Evolutionary conservation across 2,329 filamentous ascomycete genomes (phyloP), one percentile per base, ranked within the genome.

Genomic region (Chalaropsis thielavioides): DNA sequence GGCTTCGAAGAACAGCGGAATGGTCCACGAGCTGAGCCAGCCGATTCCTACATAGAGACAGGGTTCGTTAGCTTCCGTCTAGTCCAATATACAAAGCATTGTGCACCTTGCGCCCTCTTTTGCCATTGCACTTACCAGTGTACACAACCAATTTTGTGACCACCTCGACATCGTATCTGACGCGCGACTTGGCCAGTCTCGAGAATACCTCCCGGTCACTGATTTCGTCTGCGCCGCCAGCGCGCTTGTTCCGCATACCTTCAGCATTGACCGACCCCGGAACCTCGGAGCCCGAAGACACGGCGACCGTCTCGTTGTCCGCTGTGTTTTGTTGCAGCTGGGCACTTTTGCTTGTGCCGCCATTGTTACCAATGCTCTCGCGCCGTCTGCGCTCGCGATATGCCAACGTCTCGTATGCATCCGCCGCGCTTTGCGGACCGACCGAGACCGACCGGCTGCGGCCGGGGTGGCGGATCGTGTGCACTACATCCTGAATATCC

Each of bases 91-190:
- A 51, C 59, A 63, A 64, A 65, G 60, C 49, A 43, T 31, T 61
- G 31, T 35, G 31, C 31, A 7, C 31, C 5, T 38, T 38, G 35
- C 8, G 7, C 7, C 7, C 35, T 38, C 35, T 38, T 66, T 15
- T 31, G 24, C 66, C 38, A 62, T 51, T 56, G 62, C 2, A 71
- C 85, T 75, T 77, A 90, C 92, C 94, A 67, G 88, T 83, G 77
- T 99, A 99, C 27, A 99, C 90, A 70, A 99, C 88, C 67, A 99
- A 76, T 76, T 96, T 97, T 4, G 94, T 97, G 44, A 99, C 88
- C 46, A 99, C 92, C 75, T 99, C 94, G n/a, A 97, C 92, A 75
- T 99, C 94, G 72, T 97, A 99, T 70, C 92, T 81, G 67, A 96
- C 92, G 69, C 94, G 84, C 61, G 94, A 91, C 75, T 88, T 90